Evolutionary conservation across 495 filamentous ascomycete species (phyloP), one percentile per base, ranked within the genome.

Genomic region (Aspergillus nanangensis): DNA sequence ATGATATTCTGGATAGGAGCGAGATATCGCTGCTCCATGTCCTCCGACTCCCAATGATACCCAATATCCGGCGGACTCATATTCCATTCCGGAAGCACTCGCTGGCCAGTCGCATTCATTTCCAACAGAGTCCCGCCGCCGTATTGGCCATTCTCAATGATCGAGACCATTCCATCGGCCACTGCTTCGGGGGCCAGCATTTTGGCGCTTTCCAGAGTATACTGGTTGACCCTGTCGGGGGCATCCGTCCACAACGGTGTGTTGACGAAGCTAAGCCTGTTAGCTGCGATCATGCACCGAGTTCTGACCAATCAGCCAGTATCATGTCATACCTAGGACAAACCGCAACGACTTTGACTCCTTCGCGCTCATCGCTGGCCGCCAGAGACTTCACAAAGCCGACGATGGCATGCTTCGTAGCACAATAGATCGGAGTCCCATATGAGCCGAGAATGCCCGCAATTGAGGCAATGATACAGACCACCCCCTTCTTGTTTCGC

Each of bases 401-500:
- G 20, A 20, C 21, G 21, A 41, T 5, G 3, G 38, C 38, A 15
- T 41, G 38, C 23, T 41, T 41, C 9, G 21, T 25, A 8, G 38
- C 38, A 1, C 5, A n/a, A 27, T 41, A 41, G 20, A 41, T 8
- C 3, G 38, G 38, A 3, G 21, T 25, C 4, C 19, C 10, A 13
- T 4, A 15, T 11, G 38, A 22, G 13, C 5, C 21, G 4, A 14
- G 19, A n/a, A 41, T 27, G 1, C 38, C 38, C 8, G 38, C 21
- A 4, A 41, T 9, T 1, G 38, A 41, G 0, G 38, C 21, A 2
- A 27, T 23, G 21, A 22, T 14, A 15, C 38, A 41, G 1, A 47
- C 36, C 14, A 40, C 45, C n/a, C 45, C 45, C 22, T 39, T 39
- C 25, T 47, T 47, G 45, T 47, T 47, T 21, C 11, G 4, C 1